Percentiles rank a stretch among this genome's conserved stretches.
These are phyloP conservation scores for Alternaria sp. DNA, from an alignment of 2,329 filamentous ascomycete species.

Conservation along the genomic window DNA sequence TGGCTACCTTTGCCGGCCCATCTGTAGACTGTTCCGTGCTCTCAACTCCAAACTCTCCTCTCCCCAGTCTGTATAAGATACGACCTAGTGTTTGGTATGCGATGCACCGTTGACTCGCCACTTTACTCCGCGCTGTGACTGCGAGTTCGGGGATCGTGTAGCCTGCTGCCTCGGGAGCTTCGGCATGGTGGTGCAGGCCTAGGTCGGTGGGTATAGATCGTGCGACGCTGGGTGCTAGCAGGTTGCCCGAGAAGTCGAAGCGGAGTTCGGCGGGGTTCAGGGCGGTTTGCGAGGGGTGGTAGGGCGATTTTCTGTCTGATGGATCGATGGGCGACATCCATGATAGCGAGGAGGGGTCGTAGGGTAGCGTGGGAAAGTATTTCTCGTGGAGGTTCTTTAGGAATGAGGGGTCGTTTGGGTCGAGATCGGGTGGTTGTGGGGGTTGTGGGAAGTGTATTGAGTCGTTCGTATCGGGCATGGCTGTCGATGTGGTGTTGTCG, in stretches of 20 bases:
- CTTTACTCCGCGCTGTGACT: slow-evolving; percentile 77
- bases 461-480: slow-evolving; percentile 58
- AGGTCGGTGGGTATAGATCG: slow-evolving; percentile 76
- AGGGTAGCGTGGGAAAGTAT: slow-evolving; percentile 88
- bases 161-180: slow-evolving; percentile 89
- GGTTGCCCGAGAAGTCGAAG: slow-evolving; percentile 83
- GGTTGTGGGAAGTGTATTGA: slow-evolving; percentile 67
- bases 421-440: slow-evolving; percentile 71
- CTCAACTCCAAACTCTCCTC: slow-evolving; percentile 70
- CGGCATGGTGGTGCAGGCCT: slow-evolving; percentile 91
- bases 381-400: slow-evolving; percentile 84
- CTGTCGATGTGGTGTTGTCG: slow-evolving; percentile 50
- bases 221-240: slow-evolving; percentile 79
- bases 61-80: slow-evolving; percentile 81
- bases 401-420: slow-evolving; percentile 83
- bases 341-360: slow-evolving; percentile 82
- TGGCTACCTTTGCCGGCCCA: slow-evolving; percentile 54
- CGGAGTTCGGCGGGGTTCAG: slow-evolving; percentile 80
- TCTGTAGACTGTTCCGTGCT: slow-evolving; percentile 46
- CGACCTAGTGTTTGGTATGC: slow-evolving; percentile 91
- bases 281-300: slow-evolving; percentile 76
- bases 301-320: slow-evolving; percentile 71
- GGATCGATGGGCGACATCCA: slow-evolving; percentile 82
- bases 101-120: slow-evolving; percentile 86
- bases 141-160: slow-evolving; percentile 91